These are phyloP conservation scores for Fusarium foetens DNA, from an alignment of 2,329 filamentous ascomycete species.

Conservation along the genomic window DNA sequence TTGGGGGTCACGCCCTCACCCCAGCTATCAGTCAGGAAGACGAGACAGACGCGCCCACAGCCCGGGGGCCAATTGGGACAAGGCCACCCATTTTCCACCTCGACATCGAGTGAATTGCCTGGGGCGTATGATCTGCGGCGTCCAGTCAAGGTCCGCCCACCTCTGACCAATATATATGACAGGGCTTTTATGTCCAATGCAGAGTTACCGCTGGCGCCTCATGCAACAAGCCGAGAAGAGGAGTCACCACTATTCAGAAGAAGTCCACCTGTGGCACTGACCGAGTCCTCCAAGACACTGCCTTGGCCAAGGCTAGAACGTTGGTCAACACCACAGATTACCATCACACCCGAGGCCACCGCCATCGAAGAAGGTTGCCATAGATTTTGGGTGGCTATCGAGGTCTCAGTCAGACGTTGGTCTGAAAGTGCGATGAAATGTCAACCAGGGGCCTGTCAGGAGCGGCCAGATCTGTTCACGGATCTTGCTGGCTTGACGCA, in stretches of 20 bases:
- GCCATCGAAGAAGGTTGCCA: constrained; percentile 48
- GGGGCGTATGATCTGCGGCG: constrained; percentile 17
- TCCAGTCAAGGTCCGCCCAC: constrained; percentile 27
- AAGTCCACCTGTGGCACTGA: background rate
- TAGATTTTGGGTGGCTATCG: constrained; percentile 61
- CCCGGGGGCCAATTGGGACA: background rate
- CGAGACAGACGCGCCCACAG: constrained; percentile 14
- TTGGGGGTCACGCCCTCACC: constrained; percentile 4
- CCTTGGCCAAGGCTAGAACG: background rate
- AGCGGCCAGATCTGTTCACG: constrained; percentile 12
- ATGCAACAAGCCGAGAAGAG: background rate
- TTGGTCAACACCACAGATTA: constrained; percentile 56
- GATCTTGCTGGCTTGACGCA: constrained; percentile 9
- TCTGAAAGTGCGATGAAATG: background rate
- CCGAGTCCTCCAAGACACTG: background rate
- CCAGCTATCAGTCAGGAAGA: constrained; percentile 35
- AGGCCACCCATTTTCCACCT: background rate
- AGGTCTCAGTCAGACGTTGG: constrained; percentile 54
- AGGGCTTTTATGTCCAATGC: background rate
- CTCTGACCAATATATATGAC: constrained; percentile 35
- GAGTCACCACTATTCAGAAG: background rate
- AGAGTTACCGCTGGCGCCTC: background rate
- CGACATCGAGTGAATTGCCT: constrained; percentile 18
- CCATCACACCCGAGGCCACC: constrained; percentile 55
- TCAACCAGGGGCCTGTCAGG: background rate